Percentiles rank a stretch among this genome's conserved stretches.
Conservation (phyloP, 495 filamentous ascomycete species). For the Aspergillus incahuasiensis region DNA sequence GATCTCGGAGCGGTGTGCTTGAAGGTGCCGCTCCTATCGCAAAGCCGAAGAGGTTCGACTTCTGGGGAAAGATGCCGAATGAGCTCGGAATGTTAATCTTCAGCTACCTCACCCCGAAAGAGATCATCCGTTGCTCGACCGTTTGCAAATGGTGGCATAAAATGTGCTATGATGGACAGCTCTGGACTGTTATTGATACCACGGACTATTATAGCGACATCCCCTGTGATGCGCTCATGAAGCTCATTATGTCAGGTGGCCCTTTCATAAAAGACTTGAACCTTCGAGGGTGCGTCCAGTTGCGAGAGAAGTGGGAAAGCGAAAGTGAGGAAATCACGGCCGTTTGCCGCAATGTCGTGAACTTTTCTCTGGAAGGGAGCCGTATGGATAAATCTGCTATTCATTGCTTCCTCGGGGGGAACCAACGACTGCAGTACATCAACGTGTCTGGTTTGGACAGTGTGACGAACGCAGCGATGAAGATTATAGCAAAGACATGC, state of each 20-base stretch:
- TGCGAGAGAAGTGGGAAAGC: conserved; percentile 72
- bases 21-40: conserved; percentile 18
- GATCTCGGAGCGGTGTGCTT: conserved; percentile 36
- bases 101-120: conserved; percentile 67
- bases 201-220: conserved; percentile 85
- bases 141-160: conserved; percentile 78
- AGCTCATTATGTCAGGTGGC: conserved; percentile 78
- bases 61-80: conserved; percentile 75
- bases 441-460: conserved; percentile 77
- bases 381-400: conserved; percentile 74
- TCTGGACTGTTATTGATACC: conserved; percentile 82
- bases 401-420: conserved; percentile 74
- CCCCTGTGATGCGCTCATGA: conserved; percentile 73
- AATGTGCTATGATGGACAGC: conserved; percentile 91
- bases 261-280: conserved; percentile 91
- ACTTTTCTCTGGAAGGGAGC: conserved; percentile 84
- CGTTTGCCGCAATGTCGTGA: conserved; percentile 79
- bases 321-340: conserved; percentile 66
- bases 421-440: conserved; percentile 70
- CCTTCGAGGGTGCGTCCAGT: conserved; percentile 67
- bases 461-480: conserved; percentile 81
- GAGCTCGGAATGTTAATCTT: conserved; percentile 81
- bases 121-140: conserved; percentile 74
- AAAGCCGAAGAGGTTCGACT: conserved; percentile 53
- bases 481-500: conserved; percentile 80